Base-by-base conservation (phyloP, 441 rosid species). In the Manihot esculenta region DNA sequence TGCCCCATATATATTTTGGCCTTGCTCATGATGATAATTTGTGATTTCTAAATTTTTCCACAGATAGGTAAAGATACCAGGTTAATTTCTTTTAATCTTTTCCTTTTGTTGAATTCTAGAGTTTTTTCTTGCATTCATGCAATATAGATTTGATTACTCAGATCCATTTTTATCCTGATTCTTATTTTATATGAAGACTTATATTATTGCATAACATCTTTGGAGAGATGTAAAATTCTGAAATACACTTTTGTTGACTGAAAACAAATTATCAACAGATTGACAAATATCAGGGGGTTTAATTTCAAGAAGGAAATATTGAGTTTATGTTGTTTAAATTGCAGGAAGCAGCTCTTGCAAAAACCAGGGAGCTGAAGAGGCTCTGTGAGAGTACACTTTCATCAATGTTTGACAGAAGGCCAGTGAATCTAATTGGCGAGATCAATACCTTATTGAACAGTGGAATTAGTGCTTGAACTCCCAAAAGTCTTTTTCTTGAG, bases 391-490 rank as follows among this genome's bases (percentile, higher is more conserved):
- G 82, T 42, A 84, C 88, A 35, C 92, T 93, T 60, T 91, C 98
- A 21, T 82, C 97, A 72, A 82, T 93, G 80, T 95, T 93, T 67
- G 93, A 95, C 35, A 98, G 99, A 79, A 88, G 99, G 74, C 99
- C 99, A 18, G 99, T 93, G 59, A 84, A 93, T 76, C 86, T 95
- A 75, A 93, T 94, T 27, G 99, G 98, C 69, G 97, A 93, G 85
- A 93, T 95, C 79, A 95, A 89, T 74, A 79, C 98, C 45, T 69
- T 95, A 70, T 72, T 95, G 87, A 89, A 76, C 77, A 79, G 90
- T 38, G 86, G 94, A 44, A 26, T 88, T 51, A 77, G 83, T 9
- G 85, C 80, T 24, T 82, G 75, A 79, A 75, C 70, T 61, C 45
- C 7, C 10, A 2, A 21, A 57, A 64, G 11, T 33, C 14, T 5